Conservation (phyloP, 31 red algal species). For the Odonthalia washingtoniensis region DNA sequence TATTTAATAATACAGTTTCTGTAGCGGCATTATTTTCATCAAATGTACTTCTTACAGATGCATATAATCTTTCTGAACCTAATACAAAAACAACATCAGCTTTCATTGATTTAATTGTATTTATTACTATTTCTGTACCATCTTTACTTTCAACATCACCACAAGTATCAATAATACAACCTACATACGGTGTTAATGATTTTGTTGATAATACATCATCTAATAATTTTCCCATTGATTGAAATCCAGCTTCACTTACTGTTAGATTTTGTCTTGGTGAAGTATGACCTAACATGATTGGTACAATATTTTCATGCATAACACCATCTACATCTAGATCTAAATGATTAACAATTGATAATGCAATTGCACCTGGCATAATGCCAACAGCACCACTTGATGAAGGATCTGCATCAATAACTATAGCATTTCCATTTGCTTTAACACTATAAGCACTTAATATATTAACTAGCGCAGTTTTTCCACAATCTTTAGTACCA, state of each 20-base stretch:
- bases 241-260: constrained; percentile 59
- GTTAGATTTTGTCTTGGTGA: constrained; percentile 43
- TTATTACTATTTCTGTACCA: constrained; percentile 48
- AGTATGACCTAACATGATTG: constrained; percentile 59
- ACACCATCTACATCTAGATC: constrained; percentile 64
- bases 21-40: constrained; percentile 22
- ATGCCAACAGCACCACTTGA: constrained; percentile 57
- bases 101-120: constrained; percentile 32
- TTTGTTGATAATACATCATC: constrained; percentile 37
- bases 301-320: constrained; percentile 52
- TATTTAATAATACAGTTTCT: constrained; percentile 76
- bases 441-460: constrained; percentile 78
- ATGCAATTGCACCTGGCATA: constrained; percentile 50
- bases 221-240: constrained; percentile 47
- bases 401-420: constrained; percentile 69
- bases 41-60: constrained; percentile 51
- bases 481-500: constrained; percentile 84
- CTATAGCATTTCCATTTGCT: constrained; percentile 49
- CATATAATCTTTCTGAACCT: constrained; percentile 87
- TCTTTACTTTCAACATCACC: constrained; percentile 65
- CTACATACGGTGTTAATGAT: constrained; percentile 34
- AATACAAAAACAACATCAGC: constrained; percentile 87
- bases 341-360: constrained; percentile 58
- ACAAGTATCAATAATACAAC: constrained; percentile 56
- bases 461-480: constrained; percentile 77